Conservation (phyloP, 345 rosid genomes). For the Rhizophora apiculata region DNA sequence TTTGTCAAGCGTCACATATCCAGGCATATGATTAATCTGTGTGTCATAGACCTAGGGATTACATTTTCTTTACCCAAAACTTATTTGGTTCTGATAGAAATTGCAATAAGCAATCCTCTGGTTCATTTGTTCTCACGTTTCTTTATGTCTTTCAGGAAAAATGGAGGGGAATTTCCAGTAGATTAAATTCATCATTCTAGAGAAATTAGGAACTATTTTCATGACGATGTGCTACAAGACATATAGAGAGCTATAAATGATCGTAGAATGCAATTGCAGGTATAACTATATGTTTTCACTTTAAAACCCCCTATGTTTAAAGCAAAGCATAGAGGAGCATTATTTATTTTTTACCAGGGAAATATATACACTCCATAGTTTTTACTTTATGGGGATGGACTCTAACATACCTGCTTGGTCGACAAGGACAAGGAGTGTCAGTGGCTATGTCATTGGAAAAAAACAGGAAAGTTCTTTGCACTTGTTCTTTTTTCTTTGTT, state of each 20-base stretch:
- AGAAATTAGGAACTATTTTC: constrained; percentile 83
- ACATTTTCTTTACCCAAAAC: background rate
- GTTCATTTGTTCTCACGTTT: constrained; percentile 32
- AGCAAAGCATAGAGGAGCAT: background rate
- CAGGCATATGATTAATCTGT: too few relatives aligned
- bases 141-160: constrained; percentile 46
- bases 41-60: too few relatives aligned
- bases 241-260: constrained; percentile 63
- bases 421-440: too few relatives aligned
- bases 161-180: constrained; percentile 92
- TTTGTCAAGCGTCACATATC: too few relatives aligned
- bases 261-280: constrained; percentile 73
- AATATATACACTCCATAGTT: too few relatives aligned
- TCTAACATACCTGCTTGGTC: too few relatives aligned
- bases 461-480: too few relatives aligned
- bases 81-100: background rate
- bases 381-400: too few relatives aligned
- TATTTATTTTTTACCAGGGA: background rate
- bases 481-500: too few relatives aligned
- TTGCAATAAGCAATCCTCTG: constrained; percentile 12
- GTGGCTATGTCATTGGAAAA: too few relatives aligned
- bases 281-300: constrained; percentile 18
- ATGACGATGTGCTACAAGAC: constrained; percentile 75
- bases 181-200: constrained; percentile 91
- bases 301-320: background rate